phyloP scores from a whole-genome alignment of 495 filamentous ascomycete species.

The Aspergillus biplanus region DNA sequence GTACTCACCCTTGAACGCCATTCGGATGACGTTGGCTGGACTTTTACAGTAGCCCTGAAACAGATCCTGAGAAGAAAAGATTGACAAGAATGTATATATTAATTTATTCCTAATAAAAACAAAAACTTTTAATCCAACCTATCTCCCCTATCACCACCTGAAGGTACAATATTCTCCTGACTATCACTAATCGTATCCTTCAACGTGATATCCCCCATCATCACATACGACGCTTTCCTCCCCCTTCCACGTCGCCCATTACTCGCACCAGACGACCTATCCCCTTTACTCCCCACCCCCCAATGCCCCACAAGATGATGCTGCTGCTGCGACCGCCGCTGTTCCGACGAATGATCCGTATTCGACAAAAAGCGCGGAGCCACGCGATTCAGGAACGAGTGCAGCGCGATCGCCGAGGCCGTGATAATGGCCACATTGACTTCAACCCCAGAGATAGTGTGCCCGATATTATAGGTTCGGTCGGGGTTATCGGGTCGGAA shows the following conservation, averaged over 20 bases:
- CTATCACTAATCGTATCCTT: neutral
- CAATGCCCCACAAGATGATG: neutral
- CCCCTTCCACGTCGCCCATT: neutral
- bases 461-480: constrained; percentile 46
- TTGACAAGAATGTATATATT: no score
- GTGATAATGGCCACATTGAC: constrained; percentile 58
- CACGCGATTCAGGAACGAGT: neutral
- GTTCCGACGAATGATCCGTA: neutral
- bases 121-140: neutral
- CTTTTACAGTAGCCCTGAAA: no score
- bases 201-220: neutral
- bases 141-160: neutral
- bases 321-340: neutral
- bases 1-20: constrained; percentile 20
- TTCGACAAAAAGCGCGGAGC: neutral
- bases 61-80: no score
- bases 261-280: neutral
- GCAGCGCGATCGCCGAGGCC: constrained; percentile 32
- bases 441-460: constrained; percentile 56
- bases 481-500: constrained; percentile 27
- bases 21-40: neutral
- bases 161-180: constrained; percentile 2
- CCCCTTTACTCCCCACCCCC: neutral
- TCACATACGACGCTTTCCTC: constrained; percentile 2
- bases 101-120: neutral